These are phyloP conservation scores for Carex scoparia DNA, from an alignment of 176 grass and related monocot species.

Conservation along the genomic window DNA sequence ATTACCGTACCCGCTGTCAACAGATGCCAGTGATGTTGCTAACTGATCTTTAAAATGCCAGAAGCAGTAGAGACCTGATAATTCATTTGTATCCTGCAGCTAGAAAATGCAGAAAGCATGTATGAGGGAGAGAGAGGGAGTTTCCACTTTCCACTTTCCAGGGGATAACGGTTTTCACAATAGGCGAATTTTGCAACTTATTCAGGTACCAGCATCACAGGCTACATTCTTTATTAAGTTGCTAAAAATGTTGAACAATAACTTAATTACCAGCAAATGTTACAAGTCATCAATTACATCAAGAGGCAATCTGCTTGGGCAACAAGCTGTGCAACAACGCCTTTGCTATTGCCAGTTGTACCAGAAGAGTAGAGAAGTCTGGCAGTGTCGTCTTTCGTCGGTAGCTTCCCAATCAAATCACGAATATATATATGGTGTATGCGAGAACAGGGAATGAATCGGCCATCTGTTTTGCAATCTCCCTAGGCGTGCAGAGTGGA, in stretches of 20 bases:
- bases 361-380: too few relatives aligned
- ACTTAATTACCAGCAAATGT: conserved; percentile 71
- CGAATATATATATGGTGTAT: too few relatives aligned
- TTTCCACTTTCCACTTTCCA: neutral
- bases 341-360: too few relatives aligned
- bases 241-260: conserved; percentile 3
- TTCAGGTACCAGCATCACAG: neutral
- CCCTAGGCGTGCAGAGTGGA: too few relatives aligned
- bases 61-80: conserved; percentile 94
- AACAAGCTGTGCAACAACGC: conserved; percentile 59
- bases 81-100: conserved; percentile 82
- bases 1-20: conserved; percentile 50
- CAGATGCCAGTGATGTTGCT: conserved; percentile 71
- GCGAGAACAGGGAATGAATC: too few relatives aligned
- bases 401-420: too few relatives aligned
- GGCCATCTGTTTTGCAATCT: too few relatives aligned
- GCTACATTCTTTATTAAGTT: neutral
- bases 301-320: conserved; percentile 87
- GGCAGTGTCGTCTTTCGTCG: too few relatives aligned
- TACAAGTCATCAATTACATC: conserved; percentile 91
- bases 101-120: conserved; percentile 7
- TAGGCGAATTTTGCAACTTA: neutral
- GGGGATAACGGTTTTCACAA: neutral
- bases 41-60: conserved; percentile 89
- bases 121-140: conserved; percentile 4